A percentile compares a stretch with the other conserved stretches of the same genome.
Conservation (phyloP, 169 alveolate species). For the Perkinsus chesapeaki region DNA sequence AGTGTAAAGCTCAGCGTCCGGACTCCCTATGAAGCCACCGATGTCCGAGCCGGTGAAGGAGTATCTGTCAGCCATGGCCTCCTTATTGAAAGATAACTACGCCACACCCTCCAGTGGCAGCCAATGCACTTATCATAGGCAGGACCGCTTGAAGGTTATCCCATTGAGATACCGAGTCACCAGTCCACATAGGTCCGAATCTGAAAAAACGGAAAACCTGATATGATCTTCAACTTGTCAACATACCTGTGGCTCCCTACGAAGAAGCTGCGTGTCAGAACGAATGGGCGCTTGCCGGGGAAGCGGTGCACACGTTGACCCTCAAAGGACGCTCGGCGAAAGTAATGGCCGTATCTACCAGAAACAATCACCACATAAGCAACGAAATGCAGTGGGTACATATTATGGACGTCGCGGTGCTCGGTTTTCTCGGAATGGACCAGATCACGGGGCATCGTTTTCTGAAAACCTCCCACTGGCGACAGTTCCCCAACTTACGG, state of each 20-base stretch:
- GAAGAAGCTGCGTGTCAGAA: not conserved
- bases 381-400: not conserved
- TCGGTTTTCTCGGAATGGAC: not conserved
- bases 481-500: no score
- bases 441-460: not conserved
- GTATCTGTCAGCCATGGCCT: not conserved
- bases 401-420: not conserved
- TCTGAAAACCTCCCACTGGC: no score
- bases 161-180: not conserved
- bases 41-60: not conserved
- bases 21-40: not conserved
- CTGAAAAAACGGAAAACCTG: not conserved
- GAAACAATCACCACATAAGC: not conserved
- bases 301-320: not conserved
- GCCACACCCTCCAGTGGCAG: not conserved
- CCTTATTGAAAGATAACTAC: not conserved
- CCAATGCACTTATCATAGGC: not conserved
- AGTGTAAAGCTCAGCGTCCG: not conserved
- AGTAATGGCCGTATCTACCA: not conserved
- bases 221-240: not conserved
- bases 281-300: not conserved
- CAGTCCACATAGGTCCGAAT: not conserved
- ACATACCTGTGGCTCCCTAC: not conserved
- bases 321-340: not conserved
- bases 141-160: not conserved